These are phyloP conservation scores for Lactarius vividus DNA, from an alignment of 768 basidiomycete genomes.

Conservation along the genomic window DNA sequence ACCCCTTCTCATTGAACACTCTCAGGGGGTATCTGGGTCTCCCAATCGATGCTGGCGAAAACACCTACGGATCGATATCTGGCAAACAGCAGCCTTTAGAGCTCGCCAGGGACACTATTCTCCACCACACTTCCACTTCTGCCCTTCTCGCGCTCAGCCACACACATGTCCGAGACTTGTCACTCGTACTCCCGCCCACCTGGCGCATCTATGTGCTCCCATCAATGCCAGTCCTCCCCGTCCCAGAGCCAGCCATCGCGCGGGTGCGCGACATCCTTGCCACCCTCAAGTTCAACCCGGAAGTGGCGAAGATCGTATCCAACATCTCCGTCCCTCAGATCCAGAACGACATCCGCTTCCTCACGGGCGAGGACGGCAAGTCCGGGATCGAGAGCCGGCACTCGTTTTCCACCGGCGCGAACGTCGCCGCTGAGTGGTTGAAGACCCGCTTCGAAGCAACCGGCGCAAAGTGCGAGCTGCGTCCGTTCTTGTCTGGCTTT, in stretches of 20 bases:
- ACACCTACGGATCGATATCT: slow-evolving; percentile 3
- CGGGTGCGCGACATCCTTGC: slow-evolving; percentile 57
- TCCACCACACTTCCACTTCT: slow-evolving; percentile 43
- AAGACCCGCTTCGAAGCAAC: slow-evolving; percentile 67
- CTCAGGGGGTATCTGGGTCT: slow-evolving; percentile 15
- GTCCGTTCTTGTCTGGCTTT: slow-evolving; percentile 66
- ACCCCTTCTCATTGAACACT: slow-evolving; percentile 15
- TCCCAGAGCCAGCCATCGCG: slow-evolving; percentile 52
- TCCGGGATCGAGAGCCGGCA: slow-evolving; percentile 79
- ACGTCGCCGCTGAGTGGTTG: slow-evolving; percentile 70
- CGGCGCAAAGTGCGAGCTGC: slow-evolving; percentile 71
- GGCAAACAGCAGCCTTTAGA: slow-evolving; percentile 13
- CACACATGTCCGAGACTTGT: slow-evolving; percentile 46
- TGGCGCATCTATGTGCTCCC: slow-evolving; percentile 72
- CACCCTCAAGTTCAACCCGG: slow-evolving; percentile 63
- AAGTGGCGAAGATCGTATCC: slow-evolving; percentile 63
- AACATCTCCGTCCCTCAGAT: slow-evolving; percentile 67
- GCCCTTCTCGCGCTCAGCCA: slow-evolving; percentile 51
- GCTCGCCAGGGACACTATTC: slow-evolving; percentile 35
- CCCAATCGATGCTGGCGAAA: slow-evolving; percentile 20
- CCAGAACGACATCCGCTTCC: slow-evolving; percentile 68
- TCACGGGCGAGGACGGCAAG: slow-evolving; percentile 78
- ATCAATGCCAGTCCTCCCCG: slow-evolving; percentile 47
- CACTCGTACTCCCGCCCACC: slow-evolving; percentile 64
- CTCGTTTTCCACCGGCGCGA: slow-evolving; percentile 69